phyloP scores from a whole-genome alignment of 176 grass and related monocot species.

The Triticum turgidum region DNA sequence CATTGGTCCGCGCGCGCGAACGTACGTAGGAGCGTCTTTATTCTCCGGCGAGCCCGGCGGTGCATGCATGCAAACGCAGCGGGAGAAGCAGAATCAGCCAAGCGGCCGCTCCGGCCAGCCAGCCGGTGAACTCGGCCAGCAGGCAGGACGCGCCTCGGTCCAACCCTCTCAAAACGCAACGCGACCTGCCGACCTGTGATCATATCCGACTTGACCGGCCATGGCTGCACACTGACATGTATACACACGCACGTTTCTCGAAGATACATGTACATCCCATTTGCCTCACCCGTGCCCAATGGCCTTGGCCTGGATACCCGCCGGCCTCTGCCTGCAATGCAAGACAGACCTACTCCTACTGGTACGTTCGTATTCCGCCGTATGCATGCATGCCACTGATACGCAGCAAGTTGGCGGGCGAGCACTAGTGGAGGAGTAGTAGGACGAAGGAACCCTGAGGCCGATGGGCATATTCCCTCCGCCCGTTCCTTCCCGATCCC shows the following conservation, averaged over 20 bases:
- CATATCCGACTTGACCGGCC: background rate
- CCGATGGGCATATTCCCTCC: slow-evolving; percentile 39
- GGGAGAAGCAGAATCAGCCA: background rate
- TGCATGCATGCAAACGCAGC: slow-evolving; percentile 37
- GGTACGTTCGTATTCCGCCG: background rate
- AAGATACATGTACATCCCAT: background rate
- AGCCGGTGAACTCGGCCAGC: background rate
- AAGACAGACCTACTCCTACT: background rate
- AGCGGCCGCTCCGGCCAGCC: background rate
- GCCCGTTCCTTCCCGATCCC: slow-evolving; percentile 22
- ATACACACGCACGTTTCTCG: background rate
- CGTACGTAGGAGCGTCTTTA: background rate
- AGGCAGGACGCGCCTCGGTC: background rate
- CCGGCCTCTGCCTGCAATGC: background rate
- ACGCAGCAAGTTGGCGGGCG: background rate
- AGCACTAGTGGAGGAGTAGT: background rate
- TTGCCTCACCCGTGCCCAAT: background rate
- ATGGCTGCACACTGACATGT: background rate
- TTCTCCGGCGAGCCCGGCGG: slow-evolving; percentile 23
- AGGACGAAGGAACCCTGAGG: background rate
- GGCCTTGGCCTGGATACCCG: background rate
- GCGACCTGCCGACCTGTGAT: background rate
- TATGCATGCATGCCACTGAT: background rate
- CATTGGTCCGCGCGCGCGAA: background rate
- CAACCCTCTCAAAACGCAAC: background rate